phyloP scores from a whole-genome alignment of 1,284 basidiomycete genomes.

The Ceratobasidium sp. region DNA sequence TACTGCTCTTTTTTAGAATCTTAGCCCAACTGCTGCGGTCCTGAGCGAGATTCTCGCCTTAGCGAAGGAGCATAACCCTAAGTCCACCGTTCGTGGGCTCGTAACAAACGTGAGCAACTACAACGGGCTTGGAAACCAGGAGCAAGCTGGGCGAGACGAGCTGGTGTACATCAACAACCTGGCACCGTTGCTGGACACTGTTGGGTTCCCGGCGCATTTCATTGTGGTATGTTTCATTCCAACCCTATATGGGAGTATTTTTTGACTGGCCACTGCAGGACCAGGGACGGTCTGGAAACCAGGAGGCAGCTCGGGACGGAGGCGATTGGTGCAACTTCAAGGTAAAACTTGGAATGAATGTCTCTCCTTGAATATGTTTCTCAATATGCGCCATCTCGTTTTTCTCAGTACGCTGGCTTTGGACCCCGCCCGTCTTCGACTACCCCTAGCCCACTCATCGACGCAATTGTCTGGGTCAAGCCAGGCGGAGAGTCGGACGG shows the following conservation, averaged over 20 bases:
- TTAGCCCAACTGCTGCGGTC: slow-evolving; percentile 46
- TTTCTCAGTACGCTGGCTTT: slow-evolving; percentile 47
- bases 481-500: slow-evolving; percentile 50
- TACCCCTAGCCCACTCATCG: slow-evolving; percentile 46
- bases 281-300: slow-evolving; percentile 49
- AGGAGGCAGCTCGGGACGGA: slow-evolving; percentile 47
- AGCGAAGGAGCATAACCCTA: slow-evolving; percentile 44
- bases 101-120: slow-evolving; percentile 46
- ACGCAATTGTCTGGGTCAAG: slow-evolving; percentile 51
- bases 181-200: slow-evolving; percentile 37
- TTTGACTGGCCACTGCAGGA: slow-evolving; percentile 19
- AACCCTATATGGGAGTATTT: neutral
- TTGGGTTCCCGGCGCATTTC: slow-evolving; percentile 47
- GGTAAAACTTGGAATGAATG: slow-evolving; percentile 12
- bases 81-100: slow-evolving; percentile 45
- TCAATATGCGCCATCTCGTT: neutral
- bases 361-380: no score
- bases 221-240: slow-evolving; percentile 19
- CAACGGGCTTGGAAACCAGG: slow-evolving; percentile 48
- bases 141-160: slow-evolving; percentile 47
- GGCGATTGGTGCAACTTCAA: slow-evolving; percentile 51
- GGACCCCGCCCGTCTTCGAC: slow-evolving; percentile 49
- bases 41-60: slow-evolving; percentile 43
- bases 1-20: slow-evolving; percentile 27
- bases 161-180: slow-evolving; percentile 46